Evolutionary conservation across 2,329 filamentous ascomycete species (phyloP).

Genomic region (Nectriaceae sp.): DNA sequence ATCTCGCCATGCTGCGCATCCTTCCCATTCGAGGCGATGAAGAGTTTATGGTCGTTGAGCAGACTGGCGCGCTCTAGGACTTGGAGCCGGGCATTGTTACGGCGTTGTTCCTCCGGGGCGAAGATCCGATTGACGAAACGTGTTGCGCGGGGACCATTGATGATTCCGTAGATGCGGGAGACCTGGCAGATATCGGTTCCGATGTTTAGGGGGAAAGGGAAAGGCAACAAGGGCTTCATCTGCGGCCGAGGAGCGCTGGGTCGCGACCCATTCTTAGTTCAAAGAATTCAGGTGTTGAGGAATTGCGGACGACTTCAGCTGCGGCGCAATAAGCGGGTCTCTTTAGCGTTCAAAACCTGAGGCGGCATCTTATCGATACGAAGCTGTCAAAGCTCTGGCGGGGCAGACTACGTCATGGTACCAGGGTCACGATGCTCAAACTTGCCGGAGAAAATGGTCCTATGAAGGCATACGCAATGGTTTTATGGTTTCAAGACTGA

Average conservation of each 20-base stretch:
- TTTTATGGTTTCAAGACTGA: background rate
- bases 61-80: constrained; percentile 6
- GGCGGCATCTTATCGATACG: constrained; percentile 32
- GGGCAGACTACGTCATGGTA: constrained; percentile 1
- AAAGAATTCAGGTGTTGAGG: background rate
- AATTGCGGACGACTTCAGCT: too few species aligned
- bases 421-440: constrained; percentile 1
- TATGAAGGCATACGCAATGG: background rate
- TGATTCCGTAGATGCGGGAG: constrained; percentile 61
- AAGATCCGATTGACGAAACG: constrained; percentile 53
- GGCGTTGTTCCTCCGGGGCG: constrained; percentile 35
- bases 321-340: background rate
- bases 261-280: background rate
- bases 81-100: constrained; percentile 23
- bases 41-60: background rate
- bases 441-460: constrained; percentile 10
- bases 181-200: constrained; percentile 81
- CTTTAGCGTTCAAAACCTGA: background rate
- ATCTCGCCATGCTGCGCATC: constrained; percentile 1
- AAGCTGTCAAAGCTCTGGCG: constrained; percentile 11
- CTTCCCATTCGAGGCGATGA: background rate
- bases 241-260: background rate
- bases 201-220: constrained; percentile 67
- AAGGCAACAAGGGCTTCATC: constrained; percentile 43
- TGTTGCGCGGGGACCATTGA: constrained; percentile 44